A percentile compares a stretch with the other conserved stretches of the same genome.
Conservation (phyloP, 305 asterid species). For the Nicotiana rustica region DNA sequence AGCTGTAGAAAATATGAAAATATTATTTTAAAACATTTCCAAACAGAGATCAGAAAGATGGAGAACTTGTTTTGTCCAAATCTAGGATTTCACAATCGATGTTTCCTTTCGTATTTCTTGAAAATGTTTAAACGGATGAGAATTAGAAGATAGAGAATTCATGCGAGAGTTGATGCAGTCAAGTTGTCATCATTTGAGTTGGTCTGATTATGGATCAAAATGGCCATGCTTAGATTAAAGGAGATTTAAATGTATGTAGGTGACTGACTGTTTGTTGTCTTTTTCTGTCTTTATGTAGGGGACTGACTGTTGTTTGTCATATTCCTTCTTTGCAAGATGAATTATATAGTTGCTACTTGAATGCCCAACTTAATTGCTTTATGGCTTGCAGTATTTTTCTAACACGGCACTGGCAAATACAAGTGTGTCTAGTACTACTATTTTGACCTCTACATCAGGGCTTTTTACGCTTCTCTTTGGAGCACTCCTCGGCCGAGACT, state of each 20-base stretch:
- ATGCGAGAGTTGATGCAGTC: constrained; percentile 8
- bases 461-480: constrained; percentile 83
- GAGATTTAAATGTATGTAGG: background rate
- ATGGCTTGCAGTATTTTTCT: constrained; percentile 65
- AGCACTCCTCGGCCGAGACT: constrained; percentile 63
- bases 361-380: constrained; percentile 23
- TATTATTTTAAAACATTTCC: background rate
- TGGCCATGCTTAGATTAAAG: background rate
- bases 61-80: constrained; percentile 1
- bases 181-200: background rate
- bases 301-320: background rate
- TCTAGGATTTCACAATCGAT: background rate
- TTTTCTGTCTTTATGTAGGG: background rate
- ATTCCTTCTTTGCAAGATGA: background rate
- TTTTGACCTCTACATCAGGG: constrained; percentile 80
- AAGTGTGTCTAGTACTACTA: constrained; percentile 83
- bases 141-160: background rate
- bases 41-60: background rate
- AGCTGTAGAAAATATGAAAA: background rate
- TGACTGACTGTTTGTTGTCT: background rate
- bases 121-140: constrained; percentile 7
- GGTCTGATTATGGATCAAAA: constrained; percentile 20
- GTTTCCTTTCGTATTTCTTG: background rate
- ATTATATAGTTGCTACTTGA: background rate
- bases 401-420: constrained; percentile 82